Evolutionary conservation across 2,329 filamentous ascomycete species (phyloP).

Genomic region (Pseudocercospora musae): DNA sequence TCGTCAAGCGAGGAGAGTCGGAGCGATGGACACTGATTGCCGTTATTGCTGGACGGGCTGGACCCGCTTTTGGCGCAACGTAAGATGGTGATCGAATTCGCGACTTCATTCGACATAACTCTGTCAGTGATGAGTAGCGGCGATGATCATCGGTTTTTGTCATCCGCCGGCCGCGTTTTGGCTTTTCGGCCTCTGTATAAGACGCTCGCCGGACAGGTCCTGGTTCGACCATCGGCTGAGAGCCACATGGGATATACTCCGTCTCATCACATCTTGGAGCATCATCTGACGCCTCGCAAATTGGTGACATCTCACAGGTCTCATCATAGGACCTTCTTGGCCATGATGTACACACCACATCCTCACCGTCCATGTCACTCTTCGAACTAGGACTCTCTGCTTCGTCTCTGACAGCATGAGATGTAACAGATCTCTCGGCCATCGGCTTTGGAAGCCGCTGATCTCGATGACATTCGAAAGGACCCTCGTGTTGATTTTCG

Average conservation of each 20-base stretch:
- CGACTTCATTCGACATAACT: constrained; percentile 13
- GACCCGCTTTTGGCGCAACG: constrained; percentile 16
- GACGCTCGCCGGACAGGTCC: neutral
- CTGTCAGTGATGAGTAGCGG: constrained; percentile 19
- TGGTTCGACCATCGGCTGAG: neutral
- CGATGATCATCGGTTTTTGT: constrained; percentile 13
- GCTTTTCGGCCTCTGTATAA: neutral
- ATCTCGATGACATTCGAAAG: neutral
- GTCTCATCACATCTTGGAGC: neutral
- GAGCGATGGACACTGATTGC: constrained; percentile 22
- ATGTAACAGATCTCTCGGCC: neutral
- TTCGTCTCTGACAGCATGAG: neutral
- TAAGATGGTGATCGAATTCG: constrained; percentile 11
- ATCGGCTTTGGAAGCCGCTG: neutral
- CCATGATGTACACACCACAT: neutral
- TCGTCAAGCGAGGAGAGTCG: constrained; percentile 18
- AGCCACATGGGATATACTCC: neutral
- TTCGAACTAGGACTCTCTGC: neutral
- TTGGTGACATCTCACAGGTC: neutral
- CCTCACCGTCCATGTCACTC: neutral
- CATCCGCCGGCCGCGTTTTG: constrained; percentile 9
- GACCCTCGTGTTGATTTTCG: neutral
- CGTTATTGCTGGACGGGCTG: constrained; percentile 22
- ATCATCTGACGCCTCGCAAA: neutral
- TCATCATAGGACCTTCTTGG: constrained; percentile 4